These are phyloP conservation scores for Clarireedia monteithiana DNA, from an alignment of 2,329 filamentous ascomycete genomes.

Conservation along the genomic window DNA sequence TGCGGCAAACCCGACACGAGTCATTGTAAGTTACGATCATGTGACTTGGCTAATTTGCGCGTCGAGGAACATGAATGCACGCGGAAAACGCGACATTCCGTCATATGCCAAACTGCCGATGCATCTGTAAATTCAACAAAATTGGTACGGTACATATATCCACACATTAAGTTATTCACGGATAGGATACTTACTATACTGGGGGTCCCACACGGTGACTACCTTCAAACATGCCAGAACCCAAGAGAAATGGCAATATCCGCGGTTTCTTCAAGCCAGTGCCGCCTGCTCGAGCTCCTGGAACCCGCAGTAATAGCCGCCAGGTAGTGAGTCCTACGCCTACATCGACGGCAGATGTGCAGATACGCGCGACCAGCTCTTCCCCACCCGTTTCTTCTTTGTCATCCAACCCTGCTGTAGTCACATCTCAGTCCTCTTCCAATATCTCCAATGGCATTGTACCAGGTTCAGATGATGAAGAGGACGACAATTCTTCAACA, in stretches of 20 bases:
- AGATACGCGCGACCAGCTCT: neutral
- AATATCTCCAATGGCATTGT: slow-evolving; percentile 37
- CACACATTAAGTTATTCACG: no score
- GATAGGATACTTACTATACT: no score
- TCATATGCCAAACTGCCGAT: no score
- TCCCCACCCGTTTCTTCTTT: neutral
- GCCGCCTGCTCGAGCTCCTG: neutral
- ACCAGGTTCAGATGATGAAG: slow-evolving; percentile 60
- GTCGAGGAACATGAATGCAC: no score
- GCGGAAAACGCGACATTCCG: no score
- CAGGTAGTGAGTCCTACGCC: neutral
- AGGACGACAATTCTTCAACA: slow-evolving; percentile 44
- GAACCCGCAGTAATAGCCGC: neutral
- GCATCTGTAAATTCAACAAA: neutral
- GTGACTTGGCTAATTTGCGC: no score
- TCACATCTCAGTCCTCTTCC: neutral
- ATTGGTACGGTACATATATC: no score
- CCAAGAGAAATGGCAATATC: slow-evolving; percentile 3
- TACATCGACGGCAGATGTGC: neutral
- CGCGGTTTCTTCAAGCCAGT: slow-evolving; percentile 2
- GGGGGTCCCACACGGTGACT: neutral
- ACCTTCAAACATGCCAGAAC: neutral
- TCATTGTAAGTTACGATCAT: no score
- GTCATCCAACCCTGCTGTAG: neutral
- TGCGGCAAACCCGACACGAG: no score